Conservation (phyloP, 2,329 filamentous ascomycete species). For the Colletotrichum gloeosporioides region DNA sequence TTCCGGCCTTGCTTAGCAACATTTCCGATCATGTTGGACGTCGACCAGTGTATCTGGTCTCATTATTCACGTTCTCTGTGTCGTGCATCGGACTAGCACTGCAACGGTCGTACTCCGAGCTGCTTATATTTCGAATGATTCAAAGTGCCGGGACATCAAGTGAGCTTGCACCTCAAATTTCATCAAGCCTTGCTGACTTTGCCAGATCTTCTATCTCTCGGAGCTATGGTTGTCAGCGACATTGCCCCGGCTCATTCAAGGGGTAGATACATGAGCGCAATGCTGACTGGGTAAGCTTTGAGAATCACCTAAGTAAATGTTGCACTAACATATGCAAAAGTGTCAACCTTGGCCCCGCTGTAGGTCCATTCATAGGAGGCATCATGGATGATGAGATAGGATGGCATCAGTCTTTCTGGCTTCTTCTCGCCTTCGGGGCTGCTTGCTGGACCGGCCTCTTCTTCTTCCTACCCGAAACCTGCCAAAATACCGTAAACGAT, state of each 20-base stretch:
- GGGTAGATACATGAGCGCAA: background rate
- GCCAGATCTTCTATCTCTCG: background rate
- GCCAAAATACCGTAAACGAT: constrained; percentile 14
- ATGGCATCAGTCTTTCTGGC: background rate
- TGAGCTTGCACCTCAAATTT: background rate
- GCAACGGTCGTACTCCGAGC: background rate
- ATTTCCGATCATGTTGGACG: constrained; percentile 37
- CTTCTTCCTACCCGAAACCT: constrained; percentile 30
- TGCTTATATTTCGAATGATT: background rate
- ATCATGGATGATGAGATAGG: background rate
- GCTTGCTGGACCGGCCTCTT: constrained; percentile 17
- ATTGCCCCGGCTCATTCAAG: background rate
- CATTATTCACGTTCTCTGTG: background rate
- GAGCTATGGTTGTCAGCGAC: background rate
- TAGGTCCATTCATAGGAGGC: background rate
- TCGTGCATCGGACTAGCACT: constrained; percentile 4
- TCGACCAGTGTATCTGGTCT: background rate
- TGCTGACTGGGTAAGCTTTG: background rate
- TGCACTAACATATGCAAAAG: background rate
- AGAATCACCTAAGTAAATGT: background rate
- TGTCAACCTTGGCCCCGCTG: background rate
- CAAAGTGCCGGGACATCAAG: background rate
- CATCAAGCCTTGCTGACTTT: background rate
- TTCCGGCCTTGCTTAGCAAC: constrained; percentile 45
- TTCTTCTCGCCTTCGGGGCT: background rate